Base-by-base conservation (phyloP, 805 yeast genomes). In the Tetrapisispora iriomotensis region DNA sequence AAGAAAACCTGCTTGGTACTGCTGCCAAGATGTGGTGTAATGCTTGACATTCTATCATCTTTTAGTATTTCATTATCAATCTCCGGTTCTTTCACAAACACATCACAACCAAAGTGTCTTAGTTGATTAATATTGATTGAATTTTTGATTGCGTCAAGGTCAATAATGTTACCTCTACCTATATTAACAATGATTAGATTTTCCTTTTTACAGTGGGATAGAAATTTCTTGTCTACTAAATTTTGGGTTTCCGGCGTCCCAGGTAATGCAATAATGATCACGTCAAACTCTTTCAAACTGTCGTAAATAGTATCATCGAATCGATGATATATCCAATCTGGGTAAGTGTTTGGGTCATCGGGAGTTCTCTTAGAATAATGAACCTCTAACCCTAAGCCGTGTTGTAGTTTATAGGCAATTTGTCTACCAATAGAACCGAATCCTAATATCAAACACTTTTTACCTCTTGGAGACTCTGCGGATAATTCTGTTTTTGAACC, bases 391-490 rank as follows among this genome's bases (percentile, higher is more conserved):
- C 81, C 82, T 29, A 78, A 50, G 8, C 67, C 70, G 32, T 62
- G 40, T 17, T 54, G 54, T 46, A 75, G 62, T 47, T 77, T 68
- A 39, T 47, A 47, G 1, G 74, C 83, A 33, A 77, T 67, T 19
- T 67, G 69, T 45, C 66, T 65, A 1, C 84, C 84, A 41, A 79
- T 77, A 28, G 69, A 65, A 3, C 84, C 85, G 47, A 77, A 66
- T 0, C 85, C 85, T 1, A 77, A 59, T 24, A 79, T 67, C 21
- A 74, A 72, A 29, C 65, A 79, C 27, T 61, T 63, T 46, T 71
- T 74, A 24, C 74, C 72, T 33, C 63, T 51, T 5, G 83, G 83
- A 15, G 72, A 61, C 31, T 52, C 45, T 35, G 62, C 51, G 29
- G 57, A 49, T 43, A 70, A 45, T 25, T 65, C 68, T 4, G 61